phyloP scores from a whole-genome alignment of 1,284 basidiomycete species.

The Melanopsichium pennsylvanicum region DNA sequence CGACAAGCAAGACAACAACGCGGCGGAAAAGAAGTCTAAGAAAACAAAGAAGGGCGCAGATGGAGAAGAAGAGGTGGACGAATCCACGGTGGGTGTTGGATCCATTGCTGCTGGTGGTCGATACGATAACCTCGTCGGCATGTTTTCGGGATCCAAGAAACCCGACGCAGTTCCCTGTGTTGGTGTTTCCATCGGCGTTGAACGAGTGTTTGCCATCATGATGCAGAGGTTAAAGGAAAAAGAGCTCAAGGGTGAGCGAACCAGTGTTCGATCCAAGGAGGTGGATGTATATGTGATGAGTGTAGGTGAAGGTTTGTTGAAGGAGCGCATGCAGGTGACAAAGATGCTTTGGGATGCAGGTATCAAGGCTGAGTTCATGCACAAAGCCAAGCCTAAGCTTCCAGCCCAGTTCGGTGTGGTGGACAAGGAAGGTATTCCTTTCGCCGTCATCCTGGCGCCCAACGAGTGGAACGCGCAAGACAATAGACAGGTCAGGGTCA shows the following conservation, averaged over 20 bases:
- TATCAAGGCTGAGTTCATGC: conserved; percentile 93
- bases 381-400: conserved; percentile 81
- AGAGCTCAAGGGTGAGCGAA: conserved; percentile 67
- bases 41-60: conserved; percentile 69
- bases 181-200: conserved; percentile 90
- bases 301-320: conserved; percentile 86
- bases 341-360: conserved; percentile 85
- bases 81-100: conserved; percentile 90
- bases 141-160: conserved; percentile 80
- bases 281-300: conserved; percentile 94
- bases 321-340: conserved; percentile 84
- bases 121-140: conserved; percentile 95
- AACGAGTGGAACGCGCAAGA: conserved; percentile 80
- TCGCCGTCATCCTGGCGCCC: conserved; percentile 86
- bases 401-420: conserved; percentile 83
- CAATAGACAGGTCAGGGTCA: conserved; percentile 75
- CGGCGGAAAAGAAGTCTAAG: conserved; percentile 67
- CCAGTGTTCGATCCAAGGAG: conserved; percentile 79
- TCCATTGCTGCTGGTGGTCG: conserved; percentile 96
- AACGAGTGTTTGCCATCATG: conserved; percentile 92
- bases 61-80: conserved; percentile 83
- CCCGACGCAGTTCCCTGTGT: conserved; percentile 86
- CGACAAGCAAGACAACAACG: conserved; percentile 37
- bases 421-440: conserved; percentile 90
- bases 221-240: conserved; percentile 82